These are phyloP conservation scores for Apiospora arundinis DNA, from an alignment of 2,329 filamentous ascomycete genomes.

Conservation along the genomic window DNA sequence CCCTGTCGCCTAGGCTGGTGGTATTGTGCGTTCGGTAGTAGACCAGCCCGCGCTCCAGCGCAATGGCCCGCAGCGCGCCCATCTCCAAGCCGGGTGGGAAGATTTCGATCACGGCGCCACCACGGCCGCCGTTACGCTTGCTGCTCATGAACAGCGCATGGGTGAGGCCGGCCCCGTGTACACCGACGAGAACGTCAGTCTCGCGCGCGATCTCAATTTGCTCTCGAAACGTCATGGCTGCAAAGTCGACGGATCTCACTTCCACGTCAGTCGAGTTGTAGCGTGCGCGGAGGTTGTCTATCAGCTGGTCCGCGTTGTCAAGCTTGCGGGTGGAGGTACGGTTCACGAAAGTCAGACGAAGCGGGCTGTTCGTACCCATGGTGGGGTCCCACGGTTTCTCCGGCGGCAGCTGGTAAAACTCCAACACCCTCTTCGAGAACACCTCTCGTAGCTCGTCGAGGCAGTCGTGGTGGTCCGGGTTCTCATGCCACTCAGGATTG, in stretches of 20 bases:
- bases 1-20: background rate
- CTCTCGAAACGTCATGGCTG: conserved; percentile 41
- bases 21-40: conserved; percentile 37
- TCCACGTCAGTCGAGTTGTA: background rate
- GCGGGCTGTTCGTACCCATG: background rate
- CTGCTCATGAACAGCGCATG: conserved; percentile 48
- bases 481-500: conserved; percentile 39
- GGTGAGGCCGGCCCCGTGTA: conserved; percentile 51
- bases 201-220: conserved; percentile 43
- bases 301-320: background rate
- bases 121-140: conserved; percentile 24
- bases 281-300: no score
- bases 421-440: conserved; percentile 8
- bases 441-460: background rate
- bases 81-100: conserved; percentile 43
- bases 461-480: conserved; percentile 37
- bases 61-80: conserved; percentile 50
- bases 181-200: conserved; percentile 50
- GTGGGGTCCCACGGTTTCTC: background rate
- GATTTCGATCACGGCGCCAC: conserved; percentile 48
- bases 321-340: conserved; percentile 6
- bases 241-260: conserved; percentile 42
- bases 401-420: conserved; percentile 8
- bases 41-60: conserved; percentile 41
- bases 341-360: conserved; percentile 9